Evolutionary conservation across 2,329 filamentous ascomycete species (phyloP), one percentile per base, ranked within the genome.

Genomic region (Nigrospora sphaerica): DNA sequence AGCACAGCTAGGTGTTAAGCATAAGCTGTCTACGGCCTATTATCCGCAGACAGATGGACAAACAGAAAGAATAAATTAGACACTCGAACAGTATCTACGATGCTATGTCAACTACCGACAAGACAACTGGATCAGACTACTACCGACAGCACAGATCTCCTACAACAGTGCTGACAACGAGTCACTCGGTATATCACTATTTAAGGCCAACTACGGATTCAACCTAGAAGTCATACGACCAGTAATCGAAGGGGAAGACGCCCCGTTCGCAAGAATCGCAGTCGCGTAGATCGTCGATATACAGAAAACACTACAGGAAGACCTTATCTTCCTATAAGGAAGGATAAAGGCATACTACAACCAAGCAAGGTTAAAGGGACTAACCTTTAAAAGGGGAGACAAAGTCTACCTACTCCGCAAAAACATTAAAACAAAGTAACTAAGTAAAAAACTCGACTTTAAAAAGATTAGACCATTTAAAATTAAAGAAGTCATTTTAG

Each of bases 151-250:
- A 43, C 42, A 52, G 35, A 40, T 49, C 32, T 12, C n/a, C 10
- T 49, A 49, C 42, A 52, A 49, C 44, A 47, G 18, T 31, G 18
- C 23, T 36, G 13, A 47, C 42, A 46, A 44, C 13, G 17, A 46
- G 34, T 44, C 32, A 17, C 28, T 40, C n/a, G 14, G 36, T 35
- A 46, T 48, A 45, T 40, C 31, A 40, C 12, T 31, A 14, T 40
- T 40, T 23, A 23, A 40, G 14, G 13, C 10, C 6, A 40, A 40
- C n/a, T 40, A 40, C 18, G 13, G 23, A 14, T 40, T 23, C n/a
- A 31, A 40, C 10, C 10, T 40, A 28, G 19, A 40, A 13, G 31
- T 40, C 14, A 31, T 10, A 12, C 10, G 18, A 32, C 2, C 2
- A 13, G 12, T 12, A 2, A 6, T 40, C 31, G 2, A 14, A 40